phyloP scores from a whole-genome alignment of 2,329 filamentous ascomycete genomes.

The Arthroderma sp. region DNA sequence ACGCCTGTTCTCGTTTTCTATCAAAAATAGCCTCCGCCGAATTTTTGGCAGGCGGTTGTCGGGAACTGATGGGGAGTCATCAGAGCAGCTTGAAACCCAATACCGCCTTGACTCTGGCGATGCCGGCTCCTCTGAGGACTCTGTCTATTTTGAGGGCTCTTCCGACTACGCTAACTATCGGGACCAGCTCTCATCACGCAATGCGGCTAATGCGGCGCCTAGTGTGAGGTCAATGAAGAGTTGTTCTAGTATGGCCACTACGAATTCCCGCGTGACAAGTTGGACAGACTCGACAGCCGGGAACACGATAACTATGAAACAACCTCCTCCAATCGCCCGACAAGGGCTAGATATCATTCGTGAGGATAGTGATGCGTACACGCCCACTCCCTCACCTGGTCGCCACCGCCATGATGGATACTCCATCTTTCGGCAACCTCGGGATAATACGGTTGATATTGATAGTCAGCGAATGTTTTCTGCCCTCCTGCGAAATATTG shows the following conservation, averaged over 20 bases:
- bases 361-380: slow-evolving; percentile 27
- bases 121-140: background rate
- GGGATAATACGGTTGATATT: slow-evolving; percentile 12
- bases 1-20: slow-evolving; percentile 30
- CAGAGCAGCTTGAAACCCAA: background rate
- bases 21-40: slow-evolving; percentile 32
- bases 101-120: background rate
- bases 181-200: background rate
- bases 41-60: slow-evolving; percentile 29
- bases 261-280: slow-evolving; percentile 37
- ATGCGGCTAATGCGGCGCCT: slow-evolving; percentile 9
- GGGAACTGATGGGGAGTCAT: background rate
- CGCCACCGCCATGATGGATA: slow-evolving; percentile 21
- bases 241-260: slow-evolving; percentile 26
- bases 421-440: slow-evolving; percentile 21
- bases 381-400: slow-evolving; percentile 17
- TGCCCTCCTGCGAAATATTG: slow-evolving; percentile 24
- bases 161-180: background rate
- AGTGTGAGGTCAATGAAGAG: slow-evolving; percentile 21
- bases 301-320: slow-evolving; percentile 29
- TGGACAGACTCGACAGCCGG: slow-evolving; percentile 38
- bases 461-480: slow-evolving; percentile 26
- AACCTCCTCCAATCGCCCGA: slow-evolving; percentile 21
- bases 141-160: background rate
- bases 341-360: slow-evolving; percentile 35